phyloP scores from a whole-genome alignment of 192 early-diverging fungal genomes.

The Linnemannia hyalina region DNA sequence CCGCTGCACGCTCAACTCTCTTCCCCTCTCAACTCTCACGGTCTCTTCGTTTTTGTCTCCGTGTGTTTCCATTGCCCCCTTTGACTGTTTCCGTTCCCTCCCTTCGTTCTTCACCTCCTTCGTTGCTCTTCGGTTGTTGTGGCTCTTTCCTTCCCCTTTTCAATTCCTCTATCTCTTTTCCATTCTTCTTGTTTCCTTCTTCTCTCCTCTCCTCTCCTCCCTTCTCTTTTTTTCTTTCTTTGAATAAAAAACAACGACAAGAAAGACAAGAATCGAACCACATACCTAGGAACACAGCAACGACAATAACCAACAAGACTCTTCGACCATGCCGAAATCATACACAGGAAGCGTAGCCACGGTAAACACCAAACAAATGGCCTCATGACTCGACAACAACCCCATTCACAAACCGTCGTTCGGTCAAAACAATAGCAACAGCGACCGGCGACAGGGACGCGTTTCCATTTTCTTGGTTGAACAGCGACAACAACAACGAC shows the following conservation, averaged over 20 bases:
- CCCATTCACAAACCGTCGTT: neutral
- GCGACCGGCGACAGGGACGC: neutral
- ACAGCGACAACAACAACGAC: neutral
- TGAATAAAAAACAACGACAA: neutral
- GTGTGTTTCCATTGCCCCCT: neutral
- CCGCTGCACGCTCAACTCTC: neutral
- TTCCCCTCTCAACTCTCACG: neutral
- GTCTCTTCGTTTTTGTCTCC: neutral
- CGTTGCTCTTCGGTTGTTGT: neutral
- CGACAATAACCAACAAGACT: neutral
- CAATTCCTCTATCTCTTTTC: neutral
- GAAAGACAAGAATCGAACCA: neutral
- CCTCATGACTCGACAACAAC: neutral
- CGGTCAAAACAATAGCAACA: neutral
- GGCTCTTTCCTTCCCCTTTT: neutral
- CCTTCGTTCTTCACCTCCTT: neutral
- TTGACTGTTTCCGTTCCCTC: constrained; percentile 9
- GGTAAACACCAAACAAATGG: constrained; percentile 21
- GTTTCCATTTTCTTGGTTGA: neutral
- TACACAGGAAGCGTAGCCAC: constrained; percentile 58
- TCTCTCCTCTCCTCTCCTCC: neutral
- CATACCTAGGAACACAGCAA: neutral
- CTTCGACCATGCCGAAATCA: constrained; percentile 47
- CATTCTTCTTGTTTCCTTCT: neutral
- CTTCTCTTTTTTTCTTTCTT: neutral